A percentile compares a stretch with the other conserved stretches of the same genome.
Evolutionary conservation across 1,284 basidiomycete genomes (phyloP).

Genomic region (Moesziomyces antarcticus): DNA sequence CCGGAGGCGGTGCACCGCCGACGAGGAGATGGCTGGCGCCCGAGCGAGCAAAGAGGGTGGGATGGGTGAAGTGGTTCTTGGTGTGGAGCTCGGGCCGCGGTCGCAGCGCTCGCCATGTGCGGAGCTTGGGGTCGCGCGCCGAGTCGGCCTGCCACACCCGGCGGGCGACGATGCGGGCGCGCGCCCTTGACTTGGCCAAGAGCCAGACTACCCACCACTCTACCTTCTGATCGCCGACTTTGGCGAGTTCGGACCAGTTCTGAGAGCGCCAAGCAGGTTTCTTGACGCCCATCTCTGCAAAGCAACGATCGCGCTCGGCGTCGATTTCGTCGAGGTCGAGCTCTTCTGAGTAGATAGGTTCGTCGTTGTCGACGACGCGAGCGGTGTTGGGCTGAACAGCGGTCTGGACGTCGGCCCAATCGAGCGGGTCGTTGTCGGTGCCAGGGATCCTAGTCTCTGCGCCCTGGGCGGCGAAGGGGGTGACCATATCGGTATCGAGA

Average conservation of each 20-base stretch:
- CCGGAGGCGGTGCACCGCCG: slow-evolving; percentile 38
- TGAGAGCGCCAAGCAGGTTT: slow-evolving; percentile 39
- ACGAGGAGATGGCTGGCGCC: slow-evolving; percentile 46
- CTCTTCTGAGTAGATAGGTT: slow-evolving; percentile 46
- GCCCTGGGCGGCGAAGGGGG: slow-evolving; percentile 24
- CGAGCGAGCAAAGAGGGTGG: slow-evolving; percentile 51
- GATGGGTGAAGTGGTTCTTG: slow-evolving; percentile 54
- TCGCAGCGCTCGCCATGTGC: slow-evolving; percentile 30
- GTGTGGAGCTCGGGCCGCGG: slow-evolving; percentile 39
- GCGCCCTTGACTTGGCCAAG: slow-evolving; percentile 37
- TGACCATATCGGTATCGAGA: slow-evolving; percentile 37
- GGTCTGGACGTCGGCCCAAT: slow-evolving; percentile 40
- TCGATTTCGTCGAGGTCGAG: slow-evolving; percentile 50
- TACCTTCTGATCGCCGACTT: slow-evolving; percentile 42
- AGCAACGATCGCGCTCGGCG: slow-evolving; percentile 43
- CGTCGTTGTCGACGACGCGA: slow-evolving; percentile 27
- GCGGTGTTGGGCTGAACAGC: slow-evolving; percentile 21
- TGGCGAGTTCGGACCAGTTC: slow-evolving; percentile 42
- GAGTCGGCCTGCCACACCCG: slow-evolving; percentile 35
- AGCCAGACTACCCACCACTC: slow-evolving; percentile 50
- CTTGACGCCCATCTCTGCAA: slow-evolving; percentile 47
- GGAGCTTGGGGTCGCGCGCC: slow-evolving; percentile 17
- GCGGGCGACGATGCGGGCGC: slow-evolving; percentile 40
- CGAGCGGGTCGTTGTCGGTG: slow-evolving; percentile 42
- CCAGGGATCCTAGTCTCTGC: slow-evolving; percentile 30